A percentile compares a stretch with the other conserved stretches of the same genome.
phyloP scores from a whole-genome alignment of 139 green algal species.

The Coccomyxa sp. region DNA sequence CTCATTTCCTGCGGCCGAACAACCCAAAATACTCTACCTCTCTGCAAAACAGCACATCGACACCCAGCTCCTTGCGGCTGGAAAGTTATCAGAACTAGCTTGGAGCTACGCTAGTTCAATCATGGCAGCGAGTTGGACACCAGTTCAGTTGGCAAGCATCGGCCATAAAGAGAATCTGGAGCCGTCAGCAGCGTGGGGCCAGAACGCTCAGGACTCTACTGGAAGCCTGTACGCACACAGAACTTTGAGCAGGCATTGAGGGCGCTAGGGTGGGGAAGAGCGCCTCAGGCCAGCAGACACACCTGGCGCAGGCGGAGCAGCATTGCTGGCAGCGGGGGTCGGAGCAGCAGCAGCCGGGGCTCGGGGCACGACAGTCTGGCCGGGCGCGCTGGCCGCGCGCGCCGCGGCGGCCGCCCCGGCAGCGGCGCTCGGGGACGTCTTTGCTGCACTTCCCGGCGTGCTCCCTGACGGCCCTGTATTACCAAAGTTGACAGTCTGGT shows the following conservation, averaged over 20 bases:
- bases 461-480: background rate
- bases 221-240: no score
- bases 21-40: no score
- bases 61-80: no score
- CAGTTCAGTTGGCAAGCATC: no score
- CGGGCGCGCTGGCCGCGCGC: conserved; percentile 4
- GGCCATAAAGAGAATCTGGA: no score
- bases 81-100: no score
- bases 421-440: conserved; percentile 6
- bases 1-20: conserved; percentile 18
- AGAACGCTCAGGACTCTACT: no score
- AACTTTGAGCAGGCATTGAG: no score
- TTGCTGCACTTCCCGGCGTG: background rate
- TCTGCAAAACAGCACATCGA: no score
- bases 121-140: no score
- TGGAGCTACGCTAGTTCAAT: no score
- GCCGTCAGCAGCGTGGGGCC: no score
- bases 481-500: background rate
- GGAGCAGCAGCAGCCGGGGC: background rate
- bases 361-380: conserved; percentile 8
- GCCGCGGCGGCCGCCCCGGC: conserved; percentile 9
- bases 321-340: background rate
- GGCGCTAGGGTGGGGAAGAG: background rate
- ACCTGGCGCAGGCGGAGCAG: background rate
- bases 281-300: background rate